Evolutionary conservation across 768 basidiomycete species (phyloP).

Genomic region (Calocybe indica): DNA sequence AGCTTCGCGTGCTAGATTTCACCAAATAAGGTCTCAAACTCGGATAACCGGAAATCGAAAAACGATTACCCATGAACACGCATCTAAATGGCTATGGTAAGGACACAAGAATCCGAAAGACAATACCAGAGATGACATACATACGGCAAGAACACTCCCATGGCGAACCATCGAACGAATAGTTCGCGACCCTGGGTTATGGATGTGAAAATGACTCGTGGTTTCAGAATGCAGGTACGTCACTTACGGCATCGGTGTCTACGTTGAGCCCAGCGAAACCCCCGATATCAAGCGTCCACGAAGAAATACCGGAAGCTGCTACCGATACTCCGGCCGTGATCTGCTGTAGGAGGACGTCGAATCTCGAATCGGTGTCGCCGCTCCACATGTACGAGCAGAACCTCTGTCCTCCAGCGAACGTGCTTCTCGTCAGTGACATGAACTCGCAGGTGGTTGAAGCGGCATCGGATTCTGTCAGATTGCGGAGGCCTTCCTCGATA

Average conservation of each 20-base stretch:
- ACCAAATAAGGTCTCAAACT: not conserved
- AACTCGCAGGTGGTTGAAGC: slow-evolving; percentile 20
- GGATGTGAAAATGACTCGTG: no score
- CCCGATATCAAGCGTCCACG: slow-evolving; percentile 32
- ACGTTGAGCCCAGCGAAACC: slow-evolving; percentile 26
- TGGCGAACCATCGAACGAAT: slow-evolving; percentile 28
- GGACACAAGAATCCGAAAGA: not conserved
- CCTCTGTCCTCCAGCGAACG: slow-evolving; percentile 28
- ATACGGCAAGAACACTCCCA: slow-evolving; percentile 32
- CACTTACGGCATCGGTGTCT: slow-evolving; percentile 19
- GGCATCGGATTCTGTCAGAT: slow-evolving; percentile 18
- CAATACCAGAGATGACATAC: slow-evolving; percentile 14
- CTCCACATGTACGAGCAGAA: slow-evolving; percentile 33
- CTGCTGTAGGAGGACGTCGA: slow-evolving; percentile 27
- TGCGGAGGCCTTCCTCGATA: slow-evolving; percentile 28
- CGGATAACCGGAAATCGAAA: not conserved
- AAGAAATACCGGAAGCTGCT: slow-evolving; percentile 28
- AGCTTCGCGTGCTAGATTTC: slow-evolving; percentile 16
- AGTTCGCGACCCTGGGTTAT: slow-evolving; percentile 22
- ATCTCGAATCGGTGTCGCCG: slow-evolving; percentile 28
- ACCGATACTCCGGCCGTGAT: slow-evolving; percentile 27
- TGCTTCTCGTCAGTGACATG: slow-evolving; percentile 30
- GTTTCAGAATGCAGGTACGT: no score
- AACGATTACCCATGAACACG: slow-evolving; percentile 22
- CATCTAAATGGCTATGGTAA: slow-evolving; percentile 11